Base-by-base conservation (phyloP, 2,329 filamentous ascomycete species). In the Paecilomyces variotii region DNA sequence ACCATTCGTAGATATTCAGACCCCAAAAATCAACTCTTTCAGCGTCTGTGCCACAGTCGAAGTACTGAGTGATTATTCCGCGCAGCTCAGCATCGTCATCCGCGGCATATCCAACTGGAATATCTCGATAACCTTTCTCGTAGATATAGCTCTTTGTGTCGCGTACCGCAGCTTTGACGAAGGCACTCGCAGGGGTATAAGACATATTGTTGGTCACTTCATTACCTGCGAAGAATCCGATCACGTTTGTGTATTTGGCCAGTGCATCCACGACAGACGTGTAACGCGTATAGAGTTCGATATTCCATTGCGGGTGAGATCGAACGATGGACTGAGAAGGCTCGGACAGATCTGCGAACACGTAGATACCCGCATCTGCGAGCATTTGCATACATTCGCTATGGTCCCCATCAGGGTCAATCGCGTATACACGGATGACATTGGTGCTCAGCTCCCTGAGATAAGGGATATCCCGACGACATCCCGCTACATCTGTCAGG, bases 1-100 rank as follows among this genome's bases (percentile, higher is more conserved):
- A 97, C 93, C 93, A 97, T 51, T 91, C 95, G 84, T 97, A 97
- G 78, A 97, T 95, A 82, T 97, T 97, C 86, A 97, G 96, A 61
- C 93, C 93, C 91, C 91, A 97, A 82, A 93, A 97, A 76, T 97
- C 93, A 64, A 97, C 94, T 60, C 87, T 73, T 69, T 77, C 75
- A 5, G 80, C 78, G 59, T 84, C 57, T 2, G 24, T 28, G 2
- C 30, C 50, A 51, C 56, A 57, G 51, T 57, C 51, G 30, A 57
- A 57, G 51, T 57, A 57, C 2, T 39, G 50, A n/a, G 32, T 25
- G 14, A 45, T 45, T 25, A 9, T 25, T 3, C 39, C 50, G 11
- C 30, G 30, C n/a, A 88, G 80, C 60, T 87, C 81, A 57, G 87
- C 87, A 68, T 90, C 90, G 25, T 87, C 88, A 72, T 90, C 87